Evolutionary conservation across 2,329 filamentous ascomycete species (phyloP).

Genomic region (Penicillium oxalicum): DNA sequence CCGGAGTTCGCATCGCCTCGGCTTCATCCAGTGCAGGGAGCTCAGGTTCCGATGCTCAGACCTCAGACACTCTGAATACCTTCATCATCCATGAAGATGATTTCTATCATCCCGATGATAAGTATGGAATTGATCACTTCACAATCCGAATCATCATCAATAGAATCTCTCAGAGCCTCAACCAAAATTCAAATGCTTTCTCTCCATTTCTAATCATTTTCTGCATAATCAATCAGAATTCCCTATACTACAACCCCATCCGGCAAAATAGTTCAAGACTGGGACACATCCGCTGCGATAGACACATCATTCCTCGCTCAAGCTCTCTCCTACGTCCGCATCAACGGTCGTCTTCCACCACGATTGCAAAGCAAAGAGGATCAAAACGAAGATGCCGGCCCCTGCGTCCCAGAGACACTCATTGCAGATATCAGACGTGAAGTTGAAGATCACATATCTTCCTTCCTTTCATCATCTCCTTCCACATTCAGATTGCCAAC

Average conservation of each 20-base stretch:
- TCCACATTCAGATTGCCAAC: conserved; percentile 17
- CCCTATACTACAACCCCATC: conserved; percentile 45
- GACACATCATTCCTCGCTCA: conserved; percentile 62
- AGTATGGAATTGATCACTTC: conserved; percentile 44
- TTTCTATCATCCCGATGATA: conserved; percentile 77
- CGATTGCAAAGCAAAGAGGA: conserved; percentile 53
- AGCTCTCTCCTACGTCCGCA: conserved; percentile 64
- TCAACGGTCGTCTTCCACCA: conserved; percentile 52
- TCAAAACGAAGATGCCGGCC: conserved; percentile 48
- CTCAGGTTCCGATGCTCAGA: neutral
- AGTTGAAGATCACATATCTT: conserved; percentile 18
- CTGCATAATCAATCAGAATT: conserved; percentile 28
- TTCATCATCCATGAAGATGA: conserved; percentile 94
- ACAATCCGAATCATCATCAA: no score
- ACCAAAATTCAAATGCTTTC: no score
- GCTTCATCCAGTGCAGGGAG: neutral
- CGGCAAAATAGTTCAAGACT: conserved; percentile 63
- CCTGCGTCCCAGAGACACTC: conserved; percentile 26
- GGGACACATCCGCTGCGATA: conserved; percentile 82
- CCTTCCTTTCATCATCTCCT: neutral
- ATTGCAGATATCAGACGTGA: conserved; percentile 21
- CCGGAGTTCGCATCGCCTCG: conserved; percentile 26
- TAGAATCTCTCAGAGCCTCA: no score
- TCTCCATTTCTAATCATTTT: neutral
- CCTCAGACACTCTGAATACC: conserved; percentile 18